Evolutionary conservation across 2,329 filamentous ascomycete species (phyloP).

Genomic region (Colletotrichum siamense): DNA sequence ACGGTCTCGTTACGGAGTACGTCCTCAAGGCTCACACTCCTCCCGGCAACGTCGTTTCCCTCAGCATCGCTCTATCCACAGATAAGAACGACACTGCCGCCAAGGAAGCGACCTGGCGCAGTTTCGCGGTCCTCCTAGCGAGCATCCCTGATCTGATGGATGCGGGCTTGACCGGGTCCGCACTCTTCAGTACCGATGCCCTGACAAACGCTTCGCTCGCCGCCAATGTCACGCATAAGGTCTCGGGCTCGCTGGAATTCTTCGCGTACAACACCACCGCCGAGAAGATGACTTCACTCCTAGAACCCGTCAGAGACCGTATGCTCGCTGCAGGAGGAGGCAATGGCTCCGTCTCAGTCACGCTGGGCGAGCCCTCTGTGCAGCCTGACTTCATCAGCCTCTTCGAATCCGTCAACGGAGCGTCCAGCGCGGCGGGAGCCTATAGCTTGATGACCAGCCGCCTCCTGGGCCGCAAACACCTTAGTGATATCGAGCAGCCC

Average conservation of each 20-base stretch:
- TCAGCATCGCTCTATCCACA: neutral
- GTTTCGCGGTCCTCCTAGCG: neutral
- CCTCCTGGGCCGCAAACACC: slow-evolving; percentile 20
- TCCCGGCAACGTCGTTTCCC: slow-evolving; percentile 6
- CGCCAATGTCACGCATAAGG: neutral
- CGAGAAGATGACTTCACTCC: neutral
- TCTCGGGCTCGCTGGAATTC: neutral
- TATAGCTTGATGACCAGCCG: slow-evolving; percentile 16
- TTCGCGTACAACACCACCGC: slow-evolving; percentile 1
- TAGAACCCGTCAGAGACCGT: neutral
- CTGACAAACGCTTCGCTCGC: neutral
- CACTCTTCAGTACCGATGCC: neutral
- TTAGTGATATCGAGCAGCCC: neutral
- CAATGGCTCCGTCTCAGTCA: neutral
- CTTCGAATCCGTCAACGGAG: slow-evolving; percentile 1
- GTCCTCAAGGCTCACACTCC: neutral
- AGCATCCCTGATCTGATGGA: slow-evolving; percentile 8
- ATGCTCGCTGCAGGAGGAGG: neutral
- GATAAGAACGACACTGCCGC: neutral
- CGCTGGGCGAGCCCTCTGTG: neutral
- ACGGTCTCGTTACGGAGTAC: slow-evolving; percentile 48
- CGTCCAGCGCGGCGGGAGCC: neutral
- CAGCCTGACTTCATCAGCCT: slow-evolving; percentile 1
- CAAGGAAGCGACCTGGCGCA: neutral
- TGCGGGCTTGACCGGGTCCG: neutral